These are phyloP conservation scores for Cladosporium oxysporum DNA, from an alignment of 2,329 filamentous ascomycete genomes.

Conservation along the genomic window DNA sequence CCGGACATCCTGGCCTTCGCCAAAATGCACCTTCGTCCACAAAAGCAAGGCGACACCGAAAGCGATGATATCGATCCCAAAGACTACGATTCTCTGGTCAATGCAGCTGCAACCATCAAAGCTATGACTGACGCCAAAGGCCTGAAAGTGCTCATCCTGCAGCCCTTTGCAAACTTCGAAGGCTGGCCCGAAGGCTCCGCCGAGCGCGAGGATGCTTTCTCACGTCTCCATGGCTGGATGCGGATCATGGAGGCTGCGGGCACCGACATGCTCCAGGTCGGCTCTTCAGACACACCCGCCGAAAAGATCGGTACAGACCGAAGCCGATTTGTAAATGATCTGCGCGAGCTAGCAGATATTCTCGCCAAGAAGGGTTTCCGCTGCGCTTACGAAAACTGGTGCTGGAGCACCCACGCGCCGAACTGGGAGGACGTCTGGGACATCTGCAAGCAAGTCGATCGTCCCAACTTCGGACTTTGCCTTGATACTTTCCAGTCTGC, in stretches of 20 bases:
- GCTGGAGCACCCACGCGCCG: conserved; percentile 71
- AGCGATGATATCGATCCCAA: conserved; percentile 51
- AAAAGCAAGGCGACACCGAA: conserved; percentile 20
- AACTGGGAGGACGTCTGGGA: conserved; percentile 70
- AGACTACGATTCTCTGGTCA: conserved; percentile 61
- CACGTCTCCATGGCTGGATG: conserved; percentile 66
- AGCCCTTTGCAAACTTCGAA: conserved; percentile 76
- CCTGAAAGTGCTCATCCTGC: conserved; percentile 68
- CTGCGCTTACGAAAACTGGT: conserved; percentile 80
- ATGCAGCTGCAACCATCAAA: conserved; percentile 57
- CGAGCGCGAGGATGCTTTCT: conserved; percentile 64
- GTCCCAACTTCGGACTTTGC: conserved; percentile 70
- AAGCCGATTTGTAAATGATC: conserved; percentile 59
- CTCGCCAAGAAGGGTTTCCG: conserved; percentile 59
- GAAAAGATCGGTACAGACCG: conserved; percentile 54
- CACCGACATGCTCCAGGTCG: conserved; percentile 69
- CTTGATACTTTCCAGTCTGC: conserved; percentile 77
- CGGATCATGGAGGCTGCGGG: conserved; percentile 69
- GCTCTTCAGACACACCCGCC: conserved; percentile 63
- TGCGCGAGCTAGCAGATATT: conserved; percentile 65
- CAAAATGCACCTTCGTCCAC: conserved; percentile 49
- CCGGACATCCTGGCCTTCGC: conserved; percentile 70
- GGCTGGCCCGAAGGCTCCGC: conserved; percentile 64
- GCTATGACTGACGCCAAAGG: conserved; percentile 55
- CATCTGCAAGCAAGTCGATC: conserved; percentile 63